phyloP scores from a whole-genome alignment of 2,329 filamentous ascomycete genomes.

The Colletotrichum sp. region DNA sequence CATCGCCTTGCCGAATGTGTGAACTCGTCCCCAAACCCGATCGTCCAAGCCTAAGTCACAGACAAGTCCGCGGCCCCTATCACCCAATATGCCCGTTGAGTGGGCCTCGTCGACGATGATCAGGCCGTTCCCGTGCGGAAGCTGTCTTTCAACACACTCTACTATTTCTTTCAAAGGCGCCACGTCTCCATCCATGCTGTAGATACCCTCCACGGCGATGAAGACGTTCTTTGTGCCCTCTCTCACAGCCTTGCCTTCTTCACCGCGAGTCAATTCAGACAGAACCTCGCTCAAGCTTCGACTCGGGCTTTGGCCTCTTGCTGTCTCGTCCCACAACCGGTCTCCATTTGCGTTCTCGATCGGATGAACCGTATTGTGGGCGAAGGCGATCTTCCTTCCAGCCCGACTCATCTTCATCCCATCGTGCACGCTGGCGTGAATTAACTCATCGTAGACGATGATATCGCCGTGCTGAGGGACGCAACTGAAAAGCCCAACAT shows the following conservation, averaged over 20 bases:
- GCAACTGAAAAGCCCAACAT: constrained; percentile 66
- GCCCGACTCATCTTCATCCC: constrained; percentile 73
- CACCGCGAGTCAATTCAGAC: constrained; percentile 33
- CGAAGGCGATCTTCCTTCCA: constrained; percentile 51
- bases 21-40: constrained; percentile 61
- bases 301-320: neutral
- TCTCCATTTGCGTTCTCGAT: neutral
- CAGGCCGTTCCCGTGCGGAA: constrained; percentile 64
- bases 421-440: constrained; percentile 81
- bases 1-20: constrained; percentile 73
- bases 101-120: constrained; percentile 74
- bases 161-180: constrained; percentile 68
- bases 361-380: constrained; percentile 56
- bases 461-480: constrained; percentile 65
- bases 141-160: constrained; percentile 55
- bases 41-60: constrained; percentile 60
- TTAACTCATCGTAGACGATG: constrained; percentile 75
- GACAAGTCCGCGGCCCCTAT: constrained; percentile 62
- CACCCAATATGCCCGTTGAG: constrained; percentile 65
- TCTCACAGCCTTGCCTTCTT: constrained; percentile 34
- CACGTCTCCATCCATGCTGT: constrained; percentile 85
- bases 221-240: constrained; percentile 61
- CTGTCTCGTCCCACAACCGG: neutral
- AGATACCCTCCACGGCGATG: constrained; percentile 72
- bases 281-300: constrained; percentile 32